Percentiles rank a stretch among this genome's conserved stretches.
Evolutionary conservation across 108 stramenopile genomes (phyloP).

Genomic region (Parietichytrium sp.): DNA sequence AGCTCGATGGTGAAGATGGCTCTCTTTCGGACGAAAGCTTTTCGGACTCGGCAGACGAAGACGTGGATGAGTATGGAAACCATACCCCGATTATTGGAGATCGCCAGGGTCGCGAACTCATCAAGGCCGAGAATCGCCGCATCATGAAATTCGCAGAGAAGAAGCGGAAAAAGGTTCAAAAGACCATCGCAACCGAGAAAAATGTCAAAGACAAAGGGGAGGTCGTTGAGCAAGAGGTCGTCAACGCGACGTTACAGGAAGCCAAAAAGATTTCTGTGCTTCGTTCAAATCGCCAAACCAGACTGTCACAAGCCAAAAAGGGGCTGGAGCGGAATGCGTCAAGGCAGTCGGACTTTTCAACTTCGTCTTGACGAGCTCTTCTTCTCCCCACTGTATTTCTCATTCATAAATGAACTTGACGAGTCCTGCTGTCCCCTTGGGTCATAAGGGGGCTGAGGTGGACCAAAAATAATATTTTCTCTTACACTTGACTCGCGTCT

Average conservation of each 20-base stretch:
- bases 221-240: background rate
- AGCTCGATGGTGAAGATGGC: background rate
- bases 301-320: constrained; percentile 21
- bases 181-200: background rate
- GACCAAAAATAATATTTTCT: too few species aligned
- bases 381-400: too few species aligned
- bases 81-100: constrained; percentile 2
- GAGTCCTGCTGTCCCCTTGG: too few species aligned
- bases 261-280: background rate
- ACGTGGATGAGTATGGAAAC: background rate
- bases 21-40: background rate
- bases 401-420: too few species aligned
- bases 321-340: too few species aligned
- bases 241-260: background rate
- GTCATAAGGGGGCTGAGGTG: too few species aligned
- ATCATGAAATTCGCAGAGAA: constrained; percentile 33
- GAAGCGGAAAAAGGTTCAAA: background rate
- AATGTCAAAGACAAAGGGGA: background rate
- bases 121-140: constrained; percentile 27
- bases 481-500: too few species aligned
- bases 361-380: too few species aligned
- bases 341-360: too few species aligned
- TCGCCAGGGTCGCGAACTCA: constrained; percentile 20
- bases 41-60: background rate
- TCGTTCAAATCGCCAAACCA: background rate